Evolutionary conservation across 257 asterid species (phyloP), one percentile per base, ranked within the genome.

Genomic region (Catharanthus roseus): DNA sequence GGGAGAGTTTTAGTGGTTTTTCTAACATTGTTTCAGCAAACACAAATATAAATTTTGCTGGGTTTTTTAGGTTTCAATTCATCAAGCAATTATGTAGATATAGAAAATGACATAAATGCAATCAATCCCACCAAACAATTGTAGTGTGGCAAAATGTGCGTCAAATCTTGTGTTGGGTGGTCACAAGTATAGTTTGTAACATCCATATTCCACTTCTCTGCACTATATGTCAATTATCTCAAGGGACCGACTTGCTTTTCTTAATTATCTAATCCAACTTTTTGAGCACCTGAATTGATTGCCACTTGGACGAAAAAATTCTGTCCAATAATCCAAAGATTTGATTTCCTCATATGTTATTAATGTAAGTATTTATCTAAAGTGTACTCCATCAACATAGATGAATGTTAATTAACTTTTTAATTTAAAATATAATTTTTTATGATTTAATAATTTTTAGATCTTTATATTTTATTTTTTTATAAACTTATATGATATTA

Each of bases 91-190:
- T 62, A 24, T 16, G 42, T 8, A 67, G 42, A n/a, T n/a, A n/a
- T 44, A 26, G 42, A 67, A 28, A 45, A 67, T 12, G 70, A 28
- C 9, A n/a, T 12, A 49, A 26, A n/a, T n/a, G 8, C 21, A 39
- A 68, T 49, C 72, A 49, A 10, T 29, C 45, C 61, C 61, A 49
- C 47, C 60, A 45, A 49, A 68, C 72, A 47, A 11, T 42, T n/a
- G 13, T 38, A 29, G 44, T 69, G 75, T 75, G 72, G 67, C 29
- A 61, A 50, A 57, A 68, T 69, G 70, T 68, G 65, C 58, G 42
- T 61, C 75, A 69, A 62, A 62, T 69, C 56, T 69, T 69, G 29
- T 62, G 49, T 62, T 75, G 71, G 67, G 67, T 50, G 51, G 79
- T 75, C 21, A 49, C 61, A 15, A 69, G 6, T 36, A 34, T 29